Evolutionary conservation across 225 moss, liverwort and hornwort species (phyloP), one percentile per base, ranked within the genome.

Genomic region (Straminergon stramineum): DNA sequence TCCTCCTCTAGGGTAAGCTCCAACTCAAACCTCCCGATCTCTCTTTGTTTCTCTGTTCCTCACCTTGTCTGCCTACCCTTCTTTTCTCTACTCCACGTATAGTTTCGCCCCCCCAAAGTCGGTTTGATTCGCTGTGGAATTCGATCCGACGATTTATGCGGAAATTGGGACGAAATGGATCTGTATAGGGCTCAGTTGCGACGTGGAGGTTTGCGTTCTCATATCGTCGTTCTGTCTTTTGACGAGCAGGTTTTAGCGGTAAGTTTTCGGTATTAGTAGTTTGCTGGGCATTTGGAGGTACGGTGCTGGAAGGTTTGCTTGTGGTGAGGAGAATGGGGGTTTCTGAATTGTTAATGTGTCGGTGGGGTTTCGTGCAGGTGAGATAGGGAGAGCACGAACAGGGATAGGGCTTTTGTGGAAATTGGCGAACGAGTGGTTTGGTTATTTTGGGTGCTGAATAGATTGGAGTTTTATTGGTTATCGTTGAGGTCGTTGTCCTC

Each of bases 21-120:
- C 31, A 43, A 28, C 4, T 74, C 35, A 13, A 70, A 27, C 27
- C 48, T 48, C 13, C 70, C 48, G 7, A 48, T 48, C 48, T 48
- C 28, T 43, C 15, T 28, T 45, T 45, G 28, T 13, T 34, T 21
- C 22, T 77, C 22, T 52, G 34, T 52, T 52, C 75, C 19, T 0
- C 52, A 20, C 20, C 75, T 76, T 53, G 45, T 34, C 34, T 24
- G 79, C 55, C 37, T 18, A 18, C 16, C 23, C 35, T 23, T 35
- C 35, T 6, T 6, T 16, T 26, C n/a, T 23, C 2, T 57, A 6
- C 57, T 37, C 48, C 37, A 3, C 22, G 2, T 48, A 10, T 48
- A 22, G 16, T 15, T 23, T 78, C 16, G 6, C 4, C 17, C 23
- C 37, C 26, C 0, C 4, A 3, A 11, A 57, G 57, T n/a, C 4